Conservation (phyloP, 805 yeast genomes). For the Yarrowia sp. region DNA sequence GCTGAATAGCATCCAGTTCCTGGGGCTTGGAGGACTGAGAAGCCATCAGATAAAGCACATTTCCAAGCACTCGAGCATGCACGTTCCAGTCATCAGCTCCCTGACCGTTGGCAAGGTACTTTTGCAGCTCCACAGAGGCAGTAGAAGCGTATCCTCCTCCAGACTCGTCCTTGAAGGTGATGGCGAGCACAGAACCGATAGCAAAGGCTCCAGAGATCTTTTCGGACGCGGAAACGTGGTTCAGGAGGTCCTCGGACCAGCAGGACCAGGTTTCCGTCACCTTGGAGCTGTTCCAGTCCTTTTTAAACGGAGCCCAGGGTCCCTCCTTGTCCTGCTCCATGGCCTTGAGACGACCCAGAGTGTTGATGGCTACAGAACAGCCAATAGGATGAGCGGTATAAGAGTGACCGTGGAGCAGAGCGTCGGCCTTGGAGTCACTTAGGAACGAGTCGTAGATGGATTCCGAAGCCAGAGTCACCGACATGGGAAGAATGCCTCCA, state of each 20-base stretch:
- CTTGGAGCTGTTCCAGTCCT: constrained; percentile 27
- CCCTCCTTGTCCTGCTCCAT: constrained; percentile 21
- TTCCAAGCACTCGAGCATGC: constrained; percentile 32
- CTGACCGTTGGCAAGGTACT: constrained; percentile 7
- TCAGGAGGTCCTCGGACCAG: constrained; percentile 31
- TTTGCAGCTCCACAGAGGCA: constrained; percentile 26
- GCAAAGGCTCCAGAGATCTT: constrained; percentile 29
- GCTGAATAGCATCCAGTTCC: constrained; percentile 3
- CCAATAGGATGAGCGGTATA: constrained; percentile 35
- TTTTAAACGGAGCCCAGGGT: constrained; percentile 28
- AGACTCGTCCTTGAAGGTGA: constrained; percentile 28
- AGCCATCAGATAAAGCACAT: constrained; percentile 32
- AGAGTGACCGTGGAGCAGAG: constrained; percentile 34
- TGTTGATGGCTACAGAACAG: constrained; percentile 30
- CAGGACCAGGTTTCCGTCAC: constrained; percentile 27
- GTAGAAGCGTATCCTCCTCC: constrained; percentile 30
- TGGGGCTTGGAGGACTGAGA: constrained; percentile 11
- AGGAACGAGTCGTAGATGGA: constrained; percentile 31
- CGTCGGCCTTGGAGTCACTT: constrained; percentile 31
- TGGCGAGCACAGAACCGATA: constrained; percentile 31
- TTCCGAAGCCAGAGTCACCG: constrained; percentile 32
- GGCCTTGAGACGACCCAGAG: constrained; percentile 27
- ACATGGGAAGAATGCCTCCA: constrained; percentile 33
- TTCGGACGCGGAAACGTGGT: constrained; percentile 26
- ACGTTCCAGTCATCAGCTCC: constrained; percentile 30